Evolutionary conservation across 805 yeast genomes (phyloP), one percentile per base, ranked within the genome.

Genomic region (Starmera pachycereana): DNA sequence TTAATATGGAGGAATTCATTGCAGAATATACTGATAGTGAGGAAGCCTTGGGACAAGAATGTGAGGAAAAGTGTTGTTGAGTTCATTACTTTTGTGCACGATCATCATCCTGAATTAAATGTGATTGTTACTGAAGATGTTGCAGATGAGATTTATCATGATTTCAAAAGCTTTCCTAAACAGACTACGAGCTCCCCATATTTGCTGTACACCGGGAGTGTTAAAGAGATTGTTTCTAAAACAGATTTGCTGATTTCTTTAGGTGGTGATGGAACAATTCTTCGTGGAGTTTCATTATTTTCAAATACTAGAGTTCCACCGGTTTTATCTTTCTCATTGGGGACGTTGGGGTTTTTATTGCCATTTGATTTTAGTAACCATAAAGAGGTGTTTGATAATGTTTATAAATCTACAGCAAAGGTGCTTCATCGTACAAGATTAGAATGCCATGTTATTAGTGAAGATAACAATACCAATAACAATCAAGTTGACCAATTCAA

Each of bases 251-350:
- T 89, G 32, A 88, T 89, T 8, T 83, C 96, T 0, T 60, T 89
- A 32, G 97, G 97, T n/a, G 97, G 97, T 14, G 97, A 89, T 59
- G 97, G 97, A 6, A 89, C 97, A 0, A 86, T 87, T 40, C 60
- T 89, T 35, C 72, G 89, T 40, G 95, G 90, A 0, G 90, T 87
- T 0, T 77, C 92, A 6, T 65, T 77, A 50, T 89, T 89, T 54
- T 76, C 81, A 40, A 75, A 77, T 52, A 68, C 68, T 9, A 67
- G 65, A 29, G 92, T 86, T 4, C 97, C 97, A 2, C 97, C 97
- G 0, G 85, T 89, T 0, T 61, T 89, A 38, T 78, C 94, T 25
- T 88, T 86, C 55, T 85, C 96, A 0, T 62, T 89, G 62, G 97
- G 97, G 0, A 88, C 97, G 0, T 60, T 89, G 33, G 97, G 97